These are phyloP conservation scores for Leccinum subrobustum DNA, from an alignment of 1,284 basidiomycete genomes.

Conservation along the genomic window DNA sequence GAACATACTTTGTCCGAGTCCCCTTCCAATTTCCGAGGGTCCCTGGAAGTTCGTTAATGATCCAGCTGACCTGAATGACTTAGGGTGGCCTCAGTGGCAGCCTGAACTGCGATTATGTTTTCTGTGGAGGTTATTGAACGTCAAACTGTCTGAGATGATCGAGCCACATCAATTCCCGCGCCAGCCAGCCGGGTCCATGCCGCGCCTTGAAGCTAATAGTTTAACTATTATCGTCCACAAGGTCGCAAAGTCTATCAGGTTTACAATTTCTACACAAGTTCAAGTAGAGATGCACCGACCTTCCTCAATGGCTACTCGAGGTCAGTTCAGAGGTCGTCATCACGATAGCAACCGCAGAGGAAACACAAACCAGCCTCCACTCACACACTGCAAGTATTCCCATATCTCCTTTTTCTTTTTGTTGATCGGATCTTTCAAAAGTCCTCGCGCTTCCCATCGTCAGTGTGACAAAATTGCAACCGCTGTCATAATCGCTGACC, in stretches of 20 bases:
- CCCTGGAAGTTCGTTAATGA: background rate
- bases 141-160: slow-evolving; percentile 1
- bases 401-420: background rate
- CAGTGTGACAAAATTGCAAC: slow-evolving; percentile 11
- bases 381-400: slow-evolving; percentile 32
- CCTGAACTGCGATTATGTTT: background rate
- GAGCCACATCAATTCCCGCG: slow-evolving; percentile 3
- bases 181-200: slow-evolving; percentile 14
- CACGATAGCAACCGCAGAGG: background rate
- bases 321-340: slow-evolving; percentile 4
- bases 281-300: slow-evolving; percentile 5
- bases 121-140: background rate
- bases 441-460: slow-evolving; percentile 49
- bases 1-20: background rate
- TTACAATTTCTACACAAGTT: background rate
- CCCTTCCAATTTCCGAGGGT: background rate
- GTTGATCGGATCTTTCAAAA: slow-evolving; percentile 18
- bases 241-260: background rate
- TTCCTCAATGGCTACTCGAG: slow-evolving; percentile 12
- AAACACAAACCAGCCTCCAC: slow-evolving; percentile 11
- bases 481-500: slow-evolving; percentile 6
- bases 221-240: background rate
- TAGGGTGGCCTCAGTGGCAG: background rate
- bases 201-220: background rate
- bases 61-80: background rate